phyloP scores from a whole-genome alignment of 2,329 filamentous ascomycete species.

The Elsinoe arachidis region DNA sequence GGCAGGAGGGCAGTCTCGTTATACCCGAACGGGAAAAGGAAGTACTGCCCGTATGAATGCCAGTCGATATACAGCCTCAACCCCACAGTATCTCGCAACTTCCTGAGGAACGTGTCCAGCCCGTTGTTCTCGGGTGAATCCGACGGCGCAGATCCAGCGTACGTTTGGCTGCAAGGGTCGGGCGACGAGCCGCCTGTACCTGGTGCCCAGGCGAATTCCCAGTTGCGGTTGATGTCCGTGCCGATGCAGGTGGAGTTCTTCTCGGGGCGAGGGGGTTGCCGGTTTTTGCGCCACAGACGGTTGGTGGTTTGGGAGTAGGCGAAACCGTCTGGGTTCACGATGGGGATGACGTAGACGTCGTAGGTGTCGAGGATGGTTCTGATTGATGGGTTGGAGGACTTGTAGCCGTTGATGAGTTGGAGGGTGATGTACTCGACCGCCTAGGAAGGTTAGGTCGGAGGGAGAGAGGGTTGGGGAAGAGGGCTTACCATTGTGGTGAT shows the following conservation, averaged over 20 bases:
- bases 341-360: constrained; percentile 8
- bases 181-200: constrained; percentile 29
- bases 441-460: neutral
- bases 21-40: constrained; percentile 6
- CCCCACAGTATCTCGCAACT: neutral
- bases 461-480: neutral
- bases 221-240: constrained; percentile 15
- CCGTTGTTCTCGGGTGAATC: neutral
- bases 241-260: constrained; percentile 7
- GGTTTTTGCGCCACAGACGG: constrained; percentile 9
- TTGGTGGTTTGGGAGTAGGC: constrained; percentile 5
- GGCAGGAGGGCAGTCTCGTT: constrained; percentile 6
- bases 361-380: constrained; percentile 7
- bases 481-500: constrained; percentile 6
- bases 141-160: neutral
- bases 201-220: constrained; percentile 16
- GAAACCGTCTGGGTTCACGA: constrained; percentile 10
- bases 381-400: constrained; percentile 1
- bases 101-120: neutral
- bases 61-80: constrained; percentile 37
- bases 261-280: constrained; percentile 14
- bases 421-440: constrained; percentile 11
- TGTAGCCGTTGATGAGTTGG: constrained; percentile 13
- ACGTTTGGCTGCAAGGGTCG: constrained; percentile 2
- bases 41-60: constrained; percentile 8